Conservation (phyloP, 176 grass and related monocot species). For the Aegilops speltoides region DNA sequence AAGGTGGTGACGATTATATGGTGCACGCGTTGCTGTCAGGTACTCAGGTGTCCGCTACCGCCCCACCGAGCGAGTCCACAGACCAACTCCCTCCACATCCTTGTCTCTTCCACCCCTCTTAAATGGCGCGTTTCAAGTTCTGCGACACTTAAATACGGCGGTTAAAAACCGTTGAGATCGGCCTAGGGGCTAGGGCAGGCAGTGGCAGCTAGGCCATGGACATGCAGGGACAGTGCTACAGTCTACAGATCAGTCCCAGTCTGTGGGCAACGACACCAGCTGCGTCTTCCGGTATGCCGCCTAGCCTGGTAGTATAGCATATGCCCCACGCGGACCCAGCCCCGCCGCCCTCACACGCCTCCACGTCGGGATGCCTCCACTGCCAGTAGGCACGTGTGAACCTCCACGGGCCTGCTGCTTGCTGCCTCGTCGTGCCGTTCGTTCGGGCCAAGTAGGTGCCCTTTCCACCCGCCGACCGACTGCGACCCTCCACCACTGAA, state of each 20-base stretch:
- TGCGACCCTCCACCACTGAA: no score
- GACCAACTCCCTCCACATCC: neutral
- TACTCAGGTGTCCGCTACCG: no score
- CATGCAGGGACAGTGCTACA: neutral
- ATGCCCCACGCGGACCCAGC: no score
- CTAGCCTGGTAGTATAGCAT: neutral
- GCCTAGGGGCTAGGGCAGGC: neutral
- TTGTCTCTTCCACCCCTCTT: neutral
- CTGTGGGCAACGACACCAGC: conserved; percentile 1
- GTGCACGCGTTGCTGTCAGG: no score
- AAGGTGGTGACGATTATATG: no score
- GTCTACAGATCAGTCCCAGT: neutral
- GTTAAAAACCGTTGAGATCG: conserved; percentile 49
- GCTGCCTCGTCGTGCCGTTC: no score
- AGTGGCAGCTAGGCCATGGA: neutral
- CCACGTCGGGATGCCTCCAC: neutral
- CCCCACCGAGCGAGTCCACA: no score
- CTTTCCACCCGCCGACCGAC: neutral
- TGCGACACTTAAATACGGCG: conserved; percentile 19
- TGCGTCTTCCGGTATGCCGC: neutral
- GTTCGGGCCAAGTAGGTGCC: neutral
- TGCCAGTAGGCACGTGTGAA: neutral
- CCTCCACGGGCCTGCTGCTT: neutral
- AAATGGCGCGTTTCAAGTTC: neutral
- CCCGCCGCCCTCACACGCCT: neutral